Evolutionary conservation across 345 rosid species (phyloP).

Genomic region (Geranium rotundifolium): DNA sequence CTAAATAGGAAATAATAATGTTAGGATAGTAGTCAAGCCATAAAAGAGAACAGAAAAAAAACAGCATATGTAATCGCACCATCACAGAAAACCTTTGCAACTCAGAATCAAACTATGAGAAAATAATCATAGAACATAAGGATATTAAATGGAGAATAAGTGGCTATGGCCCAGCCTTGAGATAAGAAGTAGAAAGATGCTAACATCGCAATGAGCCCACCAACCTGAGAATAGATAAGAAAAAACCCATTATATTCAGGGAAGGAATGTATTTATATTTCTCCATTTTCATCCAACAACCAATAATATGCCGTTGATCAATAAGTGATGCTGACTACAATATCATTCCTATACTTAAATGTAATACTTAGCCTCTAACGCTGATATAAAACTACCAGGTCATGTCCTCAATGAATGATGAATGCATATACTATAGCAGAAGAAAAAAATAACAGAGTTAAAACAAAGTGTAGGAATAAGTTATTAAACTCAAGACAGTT

Average conservation of each 20-base stretch:
- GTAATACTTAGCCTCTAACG: neutral
- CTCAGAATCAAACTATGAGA: neutral
- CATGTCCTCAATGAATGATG: neutral
- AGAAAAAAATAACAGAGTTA: neutral
- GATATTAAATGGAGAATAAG: slow-evolving; percentile 88
- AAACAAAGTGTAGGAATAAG: neutral
- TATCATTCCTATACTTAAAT: neutral
- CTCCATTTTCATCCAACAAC: neutral
- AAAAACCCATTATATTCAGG: slow-evolving; percentile 6
- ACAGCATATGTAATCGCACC: neutral
- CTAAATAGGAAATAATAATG: slow-evolving; percentile 5
- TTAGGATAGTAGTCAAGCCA: neutral
- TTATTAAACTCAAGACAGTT: neutral
- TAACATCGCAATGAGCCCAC: slow-evolving; percentile 86
- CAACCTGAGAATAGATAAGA: slow-evolving; percentile 41
- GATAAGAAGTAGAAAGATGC: slow-evolving; percentile 80
- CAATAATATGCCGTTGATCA: neutral
- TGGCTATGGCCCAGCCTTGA: slow-evolving; percentile 89
- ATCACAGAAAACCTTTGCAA: slow-evolving; percentile 3
- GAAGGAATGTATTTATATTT: slow-evolving; percentile 3
- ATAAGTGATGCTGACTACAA: neutral
- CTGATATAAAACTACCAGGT: neutral
- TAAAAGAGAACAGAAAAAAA: neutral
- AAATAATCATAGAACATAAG: slow-evolving; percentile 16
- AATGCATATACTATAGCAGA: neutral